A percentile compares a stretch with the other conserved stretches of the same genome.
Evolutionary conservation across 163 green algal genomes (phyloP).

Genomic region (Scenedesmus sp.): DNA sequence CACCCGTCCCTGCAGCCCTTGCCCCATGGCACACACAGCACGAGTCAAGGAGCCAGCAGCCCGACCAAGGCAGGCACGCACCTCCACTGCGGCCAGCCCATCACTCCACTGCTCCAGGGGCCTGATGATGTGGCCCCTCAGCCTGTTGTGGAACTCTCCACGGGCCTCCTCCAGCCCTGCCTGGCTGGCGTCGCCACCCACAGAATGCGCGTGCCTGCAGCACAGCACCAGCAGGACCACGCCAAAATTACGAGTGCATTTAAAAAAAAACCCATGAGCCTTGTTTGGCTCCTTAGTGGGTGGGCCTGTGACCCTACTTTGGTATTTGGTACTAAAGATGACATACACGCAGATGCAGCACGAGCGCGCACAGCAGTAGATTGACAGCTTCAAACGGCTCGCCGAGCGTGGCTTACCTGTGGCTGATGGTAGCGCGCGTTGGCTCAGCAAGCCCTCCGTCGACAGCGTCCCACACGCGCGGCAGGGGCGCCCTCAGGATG

Average conservation of each 20-base stretch:
- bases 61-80: too few relatives aligned
- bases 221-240: background rate
- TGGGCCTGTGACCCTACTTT: too few relatives aligned
- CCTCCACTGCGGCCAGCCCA: slow-evolving; percentile 59
- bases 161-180: slow-evolving; percentile 31
- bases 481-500: slow-evolving; percentile 66
- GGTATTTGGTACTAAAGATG: too few relatives aligned
- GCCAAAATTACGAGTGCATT: too few relatives aligned
- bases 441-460: slow-evolving; percentile 64
- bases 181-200: slow-evolving; percentile 46
- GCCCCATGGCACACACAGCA: too few relatives aligned
- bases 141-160: slow-evolving; percentile 14
- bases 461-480: slow-evolving; percentile 67
- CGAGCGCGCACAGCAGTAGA: too few relatives aligned
- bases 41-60: background rate
- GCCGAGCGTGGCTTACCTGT: too few relatives aligned
- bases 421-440: slow-evolving; percentile 54
- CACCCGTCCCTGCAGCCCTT: too few relatives aligned
- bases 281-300: too few relatives aligned
- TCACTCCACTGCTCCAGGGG: slow-evolving; percentile 64
- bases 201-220: slow-evolving; percentile 34
- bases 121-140: slow-evolving; percentile 33
- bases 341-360: too few relatives aligned
- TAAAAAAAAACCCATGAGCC: too few relatives aligned
- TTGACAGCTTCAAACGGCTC: too few relatives aligned